Conservation (phyloP, 345 rosid species). For the Gossypium raimondii region DNA sequence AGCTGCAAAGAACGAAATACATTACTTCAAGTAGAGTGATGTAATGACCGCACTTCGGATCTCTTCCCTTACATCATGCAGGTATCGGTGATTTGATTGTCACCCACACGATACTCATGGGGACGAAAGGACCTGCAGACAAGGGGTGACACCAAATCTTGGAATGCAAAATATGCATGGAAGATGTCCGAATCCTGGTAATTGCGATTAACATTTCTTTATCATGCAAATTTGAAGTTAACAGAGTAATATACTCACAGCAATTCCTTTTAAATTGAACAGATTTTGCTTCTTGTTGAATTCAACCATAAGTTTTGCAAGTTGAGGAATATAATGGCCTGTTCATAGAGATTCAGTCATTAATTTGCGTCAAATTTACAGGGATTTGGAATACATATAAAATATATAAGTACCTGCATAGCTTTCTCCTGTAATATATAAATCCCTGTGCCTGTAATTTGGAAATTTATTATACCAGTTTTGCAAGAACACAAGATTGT, state of each 20-base stretch:
- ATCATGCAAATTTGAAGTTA: neutral
- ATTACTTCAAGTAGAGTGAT: neutral
- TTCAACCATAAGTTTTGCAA: slow-evolving; percentile 64
- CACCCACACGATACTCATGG: neutral
- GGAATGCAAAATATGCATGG: neutral
- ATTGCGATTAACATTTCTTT: neutral
- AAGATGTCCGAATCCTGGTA: too few relatives aligned
- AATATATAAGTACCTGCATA: slow-evolving; percentile 46
- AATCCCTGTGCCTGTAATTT: slow-evolving; percentile 55
- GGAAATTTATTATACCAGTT: slow-evolving; percentile 60
- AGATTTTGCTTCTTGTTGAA: slow-evolving; percentile 46
- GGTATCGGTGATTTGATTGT: neutral
- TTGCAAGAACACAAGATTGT: slow-evolving; percentile 61
- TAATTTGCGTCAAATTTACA: neutral
- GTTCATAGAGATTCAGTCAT: neutral
- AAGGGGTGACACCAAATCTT: neutral
- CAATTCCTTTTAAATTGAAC: slow-evolving; percentile 67
- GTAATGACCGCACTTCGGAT: neutral
- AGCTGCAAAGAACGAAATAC: slow-evolving; percentile 30
- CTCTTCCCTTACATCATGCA: neutral
- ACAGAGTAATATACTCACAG: slow-evolving; percentile 38
- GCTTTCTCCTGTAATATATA: slow-evolving; percentile 68
- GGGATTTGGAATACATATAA: slow-evolving; percentile 1
- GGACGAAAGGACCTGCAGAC: too few relatives aligned
- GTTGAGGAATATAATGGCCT: slow-evolving; percentile 72